Base-by-base conservation (phyloP, 352 stramenopile species). In the Globisporangium iwayamae region DNA sequence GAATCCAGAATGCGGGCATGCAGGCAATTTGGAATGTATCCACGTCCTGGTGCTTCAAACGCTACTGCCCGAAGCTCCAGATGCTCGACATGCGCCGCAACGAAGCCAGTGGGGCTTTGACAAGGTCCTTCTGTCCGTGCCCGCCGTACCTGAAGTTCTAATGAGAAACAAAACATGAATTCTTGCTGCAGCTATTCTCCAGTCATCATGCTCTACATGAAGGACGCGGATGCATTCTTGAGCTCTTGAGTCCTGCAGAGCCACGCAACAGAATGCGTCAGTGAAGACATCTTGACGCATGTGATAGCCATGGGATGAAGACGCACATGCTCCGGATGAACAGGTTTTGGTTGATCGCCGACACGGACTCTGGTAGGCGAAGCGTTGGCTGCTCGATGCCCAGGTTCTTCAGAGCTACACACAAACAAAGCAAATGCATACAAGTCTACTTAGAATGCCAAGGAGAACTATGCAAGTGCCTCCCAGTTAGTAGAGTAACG, bases 311-410 rank as follows among this genome's bases (percentile, higher is more conserved):
- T 28, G 25, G 2, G 34, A 25, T 1, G 2, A 30, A 45, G 4
- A 68, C 83, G 9, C 74, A 90, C 81, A 93, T 66, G 68, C 82
- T 93, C 28, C 83, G 79, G 47, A 85, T 72, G 67, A 93, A 90
- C 36, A 91, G 51, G 41, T 53, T 81, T 32, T 78, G 68, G 59
- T 81, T 87, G 57, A 92, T 83, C 20, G 69, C 64, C 2, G 72
- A 69, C n/a, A 86, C 71, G 0, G 81, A 89, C 46, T 92, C 83
- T 0, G 81, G 81, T 10, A 92, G 63, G 2, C 80, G 75, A 13
- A 90, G 61, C 20, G 81, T 89, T 3, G 74, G 81, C 25, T 84
- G 78, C 8, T 91, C 77, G 32, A 92, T 92, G 3, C 81, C 79
- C 30, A 92, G 59, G 45, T 76, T 90, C 25, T 70, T 65, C 39